Evolutionary conservation across 164 flowering plant species (phyloP), one percentile per base, ranked within the genome.

Genomic region (Tinospora cordifolia): DNA sequence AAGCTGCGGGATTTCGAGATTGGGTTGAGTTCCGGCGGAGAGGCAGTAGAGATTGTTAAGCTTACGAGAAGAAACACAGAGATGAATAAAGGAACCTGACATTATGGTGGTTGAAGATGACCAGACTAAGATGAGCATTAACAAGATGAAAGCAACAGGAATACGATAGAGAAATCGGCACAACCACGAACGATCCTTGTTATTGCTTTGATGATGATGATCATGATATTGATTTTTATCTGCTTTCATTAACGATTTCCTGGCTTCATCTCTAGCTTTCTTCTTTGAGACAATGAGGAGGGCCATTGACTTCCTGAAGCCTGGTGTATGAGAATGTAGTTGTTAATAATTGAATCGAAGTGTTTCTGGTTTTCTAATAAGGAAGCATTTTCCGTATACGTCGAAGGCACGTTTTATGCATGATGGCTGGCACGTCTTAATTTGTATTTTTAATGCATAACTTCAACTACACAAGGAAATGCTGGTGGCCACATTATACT

Each of bases 31-130:
- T 12, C 90, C 88, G 0, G 92, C 92, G 3, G 88, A 82, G 66
- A 89, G 80, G 72, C 93, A 89, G 63, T 87, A 89, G 44, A 83
- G 86, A 68, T 83, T 78, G 79, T 70, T 83, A 79, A 91, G 92
- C 77, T 83, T 89, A 10, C 91, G 77, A 0, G 92, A 86, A 1
- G 92, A 85, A 17, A 88, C 67, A 39, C 97, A 89, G 27, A 89
- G 73, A 71, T 86, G 94, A 59, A 89, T 81, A 64, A 87, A 74
- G 19, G 86, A 80, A 8, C 87, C 84, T 0, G 92, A 86, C 54
- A 89, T 72, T 11, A 87, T 51, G 41, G 89, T 80, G 54, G 87
- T 76, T 22, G 90, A 85, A 46, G 85, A 84, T 36, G 87, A 84
- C 92, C 91, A 90, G 0, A 87, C 24, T 65, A 76, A 79, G 59